Evolutionary conservation across 495 filamentous ascomycete genomes (phyloP).

Genomic region (Tuber indicum): DNA sequence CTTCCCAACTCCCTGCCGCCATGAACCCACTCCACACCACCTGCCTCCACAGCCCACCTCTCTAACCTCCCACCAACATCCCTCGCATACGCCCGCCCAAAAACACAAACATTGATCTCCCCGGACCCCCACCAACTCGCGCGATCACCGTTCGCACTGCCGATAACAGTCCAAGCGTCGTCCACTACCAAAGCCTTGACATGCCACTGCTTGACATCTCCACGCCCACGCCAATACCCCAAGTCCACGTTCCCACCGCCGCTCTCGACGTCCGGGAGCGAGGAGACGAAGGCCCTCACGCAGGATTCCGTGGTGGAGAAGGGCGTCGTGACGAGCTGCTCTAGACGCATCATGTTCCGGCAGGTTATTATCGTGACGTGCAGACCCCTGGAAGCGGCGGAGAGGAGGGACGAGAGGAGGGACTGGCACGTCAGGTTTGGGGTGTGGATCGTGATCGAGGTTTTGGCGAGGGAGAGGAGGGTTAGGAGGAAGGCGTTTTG

Average conservation of each 20-base stretch:
- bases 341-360: conserved; percentile 61
- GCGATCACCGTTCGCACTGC: conserved; percentile 69
- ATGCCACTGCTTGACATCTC: conserved; percentile 61
- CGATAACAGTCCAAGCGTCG: conserved; percentile 54
- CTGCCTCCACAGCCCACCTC: neutral
- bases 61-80: conserved; percentile 47
- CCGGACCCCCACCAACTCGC: conserved; percentile 72
- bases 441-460: conserved; percentile 58
- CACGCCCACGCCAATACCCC: conserved; percentile 13
- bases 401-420: conserved; percentile 49
- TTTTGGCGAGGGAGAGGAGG: conserved; percentile 50
- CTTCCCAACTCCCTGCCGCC: neutral
- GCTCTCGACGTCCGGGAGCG: neutral
- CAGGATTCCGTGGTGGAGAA: conserved; percentile 40
- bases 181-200: conserved; percentile 64
- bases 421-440: conserved; percentile 62
- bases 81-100: conserved; percentile 47
- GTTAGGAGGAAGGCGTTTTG: conserved; percentile 58
- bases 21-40: neutral
- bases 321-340: conserved; percentile 63
- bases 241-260: neutral
- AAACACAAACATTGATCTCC: conserved; percentile 64
- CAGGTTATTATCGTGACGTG: conserved; percentile 59
- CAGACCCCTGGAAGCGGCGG: conserved; percentile 52
- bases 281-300: neutral